These are phyloP conservation scores for Neopestalotiopsis rosae DNA, from an alignment of 2,329 filamentous ascomycete genomes.

Conservation along the genomic window DNA sequence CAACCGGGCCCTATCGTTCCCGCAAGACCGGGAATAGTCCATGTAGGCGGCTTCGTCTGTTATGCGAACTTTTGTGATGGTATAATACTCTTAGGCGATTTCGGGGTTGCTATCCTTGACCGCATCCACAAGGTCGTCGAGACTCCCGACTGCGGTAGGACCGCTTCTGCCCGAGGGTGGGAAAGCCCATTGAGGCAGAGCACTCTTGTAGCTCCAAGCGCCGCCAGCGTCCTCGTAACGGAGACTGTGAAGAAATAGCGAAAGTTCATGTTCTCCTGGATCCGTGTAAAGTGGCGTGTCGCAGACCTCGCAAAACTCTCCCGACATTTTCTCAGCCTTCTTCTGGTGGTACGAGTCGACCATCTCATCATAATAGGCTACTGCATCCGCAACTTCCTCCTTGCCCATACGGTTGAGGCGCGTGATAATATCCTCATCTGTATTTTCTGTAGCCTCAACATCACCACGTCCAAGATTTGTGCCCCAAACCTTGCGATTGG, in stretches of 20 bases:
- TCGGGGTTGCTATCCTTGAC: slow-evolving; percentile 53
- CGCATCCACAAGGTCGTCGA: slow-evolving; percentile 64
- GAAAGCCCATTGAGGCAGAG: slow-evolving; percentile 84
- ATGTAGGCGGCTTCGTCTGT: neutral
- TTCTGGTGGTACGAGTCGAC: slow-evolving; percentile 87
- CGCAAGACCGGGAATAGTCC: neutral
- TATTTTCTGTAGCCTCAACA: slow-evolving; percentile 69
- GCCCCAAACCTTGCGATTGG: slow-evolving; percentile 92
- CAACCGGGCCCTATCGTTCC: neutral
- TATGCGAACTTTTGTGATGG: neutral
- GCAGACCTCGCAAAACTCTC: slow-evolving; percentile 80
- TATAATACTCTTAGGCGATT: slow-evolving; percentile 33
- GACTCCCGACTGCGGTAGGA: slow-evolving; percentile 68
- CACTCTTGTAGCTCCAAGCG: slow-evolving; percentile 85
- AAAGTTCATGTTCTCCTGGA: slow-evolving; percentile 86
- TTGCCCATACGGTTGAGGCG: slow-evolving; percentile 91
- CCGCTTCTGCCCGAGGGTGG: slow-evolving; percentile 77
- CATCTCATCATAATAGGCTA: slow-evolving; percentile 94
- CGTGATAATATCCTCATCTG: slow-evolving; percentile 89
- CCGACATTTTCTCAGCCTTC: slow-evolving; percentile 93
- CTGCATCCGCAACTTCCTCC: slow-evolving; percentile 86
- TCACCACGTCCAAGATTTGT: slow-evolving; percentile 73
- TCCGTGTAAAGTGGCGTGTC: slow-evolving; percentile 91
- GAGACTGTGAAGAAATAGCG: slow-evolving; percentile 91
- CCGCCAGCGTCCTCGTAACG: slow-evolving; percentile 86